Conservation (phyloP, 2,329 filamentous ascomycete genomes). For the Alternaria burnsii region DNA sequence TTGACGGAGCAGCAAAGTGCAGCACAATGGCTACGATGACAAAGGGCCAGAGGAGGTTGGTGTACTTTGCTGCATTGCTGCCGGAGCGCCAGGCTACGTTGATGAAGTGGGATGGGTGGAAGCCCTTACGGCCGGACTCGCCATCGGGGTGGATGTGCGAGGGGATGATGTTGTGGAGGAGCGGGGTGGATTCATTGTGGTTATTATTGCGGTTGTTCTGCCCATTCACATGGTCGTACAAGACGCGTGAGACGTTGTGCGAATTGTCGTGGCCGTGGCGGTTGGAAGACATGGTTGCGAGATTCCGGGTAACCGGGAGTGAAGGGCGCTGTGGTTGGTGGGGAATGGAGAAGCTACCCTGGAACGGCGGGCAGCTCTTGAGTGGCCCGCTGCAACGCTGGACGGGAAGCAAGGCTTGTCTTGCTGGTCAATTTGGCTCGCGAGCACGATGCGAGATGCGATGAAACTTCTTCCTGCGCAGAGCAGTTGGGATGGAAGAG, state of each 20-base stretch:
- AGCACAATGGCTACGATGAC: conserved; percentile 74
- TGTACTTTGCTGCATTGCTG: conserved; percentile 68
- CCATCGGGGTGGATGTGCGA: conserved; percentile 60
- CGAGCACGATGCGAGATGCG: not conserved
- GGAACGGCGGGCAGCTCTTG: not conserved
- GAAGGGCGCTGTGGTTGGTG: conserved; percentile 1
- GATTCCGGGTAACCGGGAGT: conserved; percentile 2
- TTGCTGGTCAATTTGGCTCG: not conserved
- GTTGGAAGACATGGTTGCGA: conserved; percentile 15
- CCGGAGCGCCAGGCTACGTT: conserved; percentile 70
- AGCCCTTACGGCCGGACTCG: conserved; percentile 72
- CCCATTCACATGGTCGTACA: conserved; percentile 22
- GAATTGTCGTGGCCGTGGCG: conserved; percentile 18
- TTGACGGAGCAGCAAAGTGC: conserved; percentile 61
- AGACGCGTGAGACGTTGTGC: conserved; percentile 15
- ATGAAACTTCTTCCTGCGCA: not conserved
- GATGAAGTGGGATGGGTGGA: conserved; percentile 70
- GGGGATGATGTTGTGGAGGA: conserved; percentile 42
- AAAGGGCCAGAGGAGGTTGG: conserved; percentile 78
- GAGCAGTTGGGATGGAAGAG: conserved; percentile 9
- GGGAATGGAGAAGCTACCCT: not conserved
- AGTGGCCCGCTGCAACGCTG: not conserved
- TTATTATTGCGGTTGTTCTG: conserved; percentile 19
- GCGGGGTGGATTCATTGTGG: conserved; percentile 38
- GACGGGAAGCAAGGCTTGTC: not conserved